Conservation (phyloP, 2,329 filamentous ascomycete genomes). For the Plectosphaerella sp. region DNA sequence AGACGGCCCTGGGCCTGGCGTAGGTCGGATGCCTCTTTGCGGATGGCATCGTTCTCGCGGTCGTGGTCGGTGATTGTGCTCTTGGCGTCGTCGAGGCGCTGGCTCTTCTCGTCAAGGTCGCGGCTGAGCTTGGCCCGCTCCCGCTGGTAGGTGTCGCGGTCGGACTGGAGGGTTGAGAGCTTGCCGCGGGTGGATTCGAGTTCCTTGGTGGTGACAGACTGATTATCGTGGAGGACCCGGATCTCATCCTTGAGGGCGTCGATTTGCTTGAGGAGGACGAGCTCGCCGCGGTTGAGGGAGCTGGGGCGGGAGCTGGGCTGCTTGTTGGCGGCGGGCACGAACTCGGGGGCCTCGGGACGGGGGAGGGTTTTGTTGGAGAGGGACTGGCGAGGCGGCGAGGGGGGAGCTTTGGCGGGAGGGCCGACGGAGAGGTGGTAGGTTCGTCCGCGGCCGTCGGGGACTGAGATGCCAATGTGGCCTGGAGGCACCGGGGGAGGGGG, state of each 20-base stretch:
- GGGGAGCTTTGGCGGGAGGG: background rate
- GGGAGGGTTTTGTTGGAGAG: conserved; percentile 4
- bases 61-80: conserved; percentile 6
- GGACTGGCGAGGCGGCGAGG: conserved; percentile 4
- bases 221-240: conserved; percentile 6
- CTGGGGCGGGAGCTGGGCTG: background rate
- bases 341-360: conserved; percentile 4
- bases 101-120: conserved; percentile 8
- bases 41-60: conserved; percentile 3
- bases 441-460: conserved; percentile 1
- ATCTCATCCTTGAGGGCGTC: conserved; percentile 9
- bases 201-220: conserved; percentile 7
- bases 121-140: conserved; percentile 3
- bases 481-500: background rate
- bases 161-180: conserved; percentile 5
- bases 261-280: conserved; percentile 9
- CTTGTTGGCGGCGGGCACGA: background rate
- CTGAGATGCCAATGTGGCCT: background rate
- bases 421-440: conserved; percentile 3
- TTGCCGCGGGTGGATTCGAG: conserved; percentile 9
- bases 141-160: conserved; percentile 5
- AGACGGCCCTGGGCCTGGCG: conserved; percentile 2
- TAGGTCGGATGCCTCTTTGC: conserved; percentile 8
- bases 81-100: conserved; percentile 7
- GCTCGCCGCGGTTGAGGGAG: conserved; percentile 7